Evolutionary conservation across 805 yeast genomes (phyloP).

Genomic region (Kodamaea nitidulidarum): DNA sequence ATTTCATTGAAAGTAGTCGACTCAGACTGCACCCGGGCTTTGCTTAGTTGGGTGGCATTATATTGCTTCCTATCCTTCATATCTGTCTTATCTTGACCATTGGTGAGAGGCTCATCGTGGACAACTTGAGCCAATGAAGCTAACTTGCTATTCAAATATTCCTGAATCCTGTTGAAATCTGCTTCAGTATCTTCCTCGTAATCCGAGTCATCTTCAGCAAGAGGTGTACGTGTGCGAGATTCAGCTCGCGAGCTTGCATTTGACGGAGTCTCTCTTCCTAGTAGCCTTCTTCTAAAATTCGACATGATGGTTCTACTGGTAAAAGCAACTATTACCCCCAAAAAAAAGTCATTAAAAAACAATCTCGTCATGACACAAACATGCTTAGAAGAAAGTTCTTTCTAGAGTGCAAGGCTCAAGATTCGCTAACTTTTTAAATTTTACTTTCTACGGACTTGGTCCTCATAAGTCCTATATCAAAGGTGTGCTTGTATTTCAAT

Average conservation of each 20-base stretch:
- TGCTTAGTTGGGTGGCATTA: slow-evolving; percentile 28
- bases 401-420: background rate
- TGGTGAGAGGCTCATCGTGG: slow-evolving; percentile 4
- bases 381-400: background rate
- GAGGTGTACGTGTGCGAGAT: slow-evolving; percentile 12
- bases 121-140: slow-evolving; percentile 11
- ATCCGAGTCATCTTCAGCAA: slow-evolving; percentile 16
- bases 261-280: slow-evolving; percentile 11
- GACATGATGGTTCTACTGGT: slow-evolving; percentile 3
- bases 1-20: slow-evolving; percentile 42
- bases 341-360: slow-evolving; percentile 6
- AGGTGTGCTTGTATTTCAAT: too few relatives aligned
- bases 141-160: slow-evolving; percentile 12
- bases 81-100: slow-evolving; percentile 10
- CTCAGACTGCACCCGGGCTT: slow-evolving; percentile 32
- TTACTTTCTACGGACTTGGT: background rate
- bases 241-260: slow-evolving; percentile 14
- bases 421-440: too few relatives aligned
- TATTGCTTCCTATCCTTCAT: slow-evolving; percentile 21
- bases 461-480: too few relatives aligned
- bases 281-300: slow-evolving; percentile 8
- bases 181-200: slow-evolving; percentile 15
- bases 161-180: slow-evolving; percentile 13
- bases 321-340: slow-evolving; percentile 3
- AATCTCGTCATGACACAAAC: background rate